Conservation (phyloP, 306 rosid species). For the Trichosanthes truncata region DNA sequence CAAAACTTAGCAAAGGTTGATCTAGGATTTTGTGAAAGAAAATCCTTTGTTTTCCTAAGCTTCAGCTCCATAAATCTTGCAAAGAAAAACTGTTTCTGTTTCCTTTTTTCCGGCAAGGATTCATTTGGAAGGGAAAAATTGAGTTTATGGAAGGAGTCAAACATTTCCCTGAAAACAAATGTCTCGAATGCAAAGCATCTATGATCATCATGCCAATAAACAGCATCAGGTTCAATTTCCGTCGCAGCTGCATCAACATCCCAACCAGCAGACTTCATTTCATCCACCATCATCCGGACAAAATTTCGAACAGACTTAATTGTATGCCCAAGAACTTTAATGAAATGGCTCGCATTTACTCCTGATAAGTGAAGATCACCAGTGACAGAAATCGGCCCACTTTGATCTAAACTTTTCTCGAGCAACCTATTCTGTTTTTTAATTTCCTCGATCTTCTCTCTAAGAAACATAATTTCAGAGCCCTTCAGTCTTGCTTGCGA, state of each 20-base stretch:
- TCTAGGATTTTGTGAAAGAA: slow-evolving; percentile 35
- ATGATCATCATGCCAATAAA: slow-evolving; percentile 54
- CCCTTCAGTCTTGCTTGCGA: slow-evolving; percentile 64
- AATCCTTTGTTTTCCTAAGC: slow-evolving; percentile 47
- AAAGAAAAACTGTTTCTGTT: slow-evolving; percentile 33
- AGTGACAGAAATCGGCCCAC: slow-evolving; percentile 36
- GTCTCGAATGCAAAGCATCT: slow-evolving; percentile 67
- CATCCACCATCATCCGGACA: slow-evolving; percentile 51
- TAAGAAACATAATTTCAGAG: slow-evolving; percentile 59
- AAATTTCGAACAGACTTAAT: slow-evolving; percentile 47
- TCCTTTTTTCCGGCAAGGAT: slow-evolving; percentile 26
- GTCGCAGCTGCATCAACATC: slow-evolving; percentile 52
- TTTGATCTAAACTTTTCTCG: slow-evolving; percentile 56
- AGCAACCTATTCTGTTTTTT: slow-evolving; percentile 40
- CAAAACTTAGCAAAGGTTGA: slow-evolving; percentile 71
- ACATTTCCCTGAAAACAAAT: slow-evolving; percentile 70
- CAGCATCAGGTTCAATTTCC: slow-evolving; percentile 39
- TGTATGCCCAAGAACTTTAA: slow-evolving; percentile 44
- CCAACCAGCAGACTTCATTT: slow-evolving; percentile 61
- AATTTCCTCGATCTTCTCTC: slow-evolving; percentile 57
- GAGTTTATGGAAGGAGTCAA: slow-evolving; percentile 58
- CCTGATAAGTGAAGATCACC: slow-evolving; percentile 52
- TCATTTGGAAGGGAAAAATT: slow-evolving; percentile 47
- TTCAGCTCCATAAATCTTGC: slow-evolving; percentile 58
- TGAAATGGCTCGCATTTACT: slow-evolving; percentile 43